Percentiles rank a stretch among this genome's conserved stretches.
phyloP scores from a whole-genome alignment of 2,329 filamentous ascomycete genomes.

The Zymoseptoria brevis region DNA sequence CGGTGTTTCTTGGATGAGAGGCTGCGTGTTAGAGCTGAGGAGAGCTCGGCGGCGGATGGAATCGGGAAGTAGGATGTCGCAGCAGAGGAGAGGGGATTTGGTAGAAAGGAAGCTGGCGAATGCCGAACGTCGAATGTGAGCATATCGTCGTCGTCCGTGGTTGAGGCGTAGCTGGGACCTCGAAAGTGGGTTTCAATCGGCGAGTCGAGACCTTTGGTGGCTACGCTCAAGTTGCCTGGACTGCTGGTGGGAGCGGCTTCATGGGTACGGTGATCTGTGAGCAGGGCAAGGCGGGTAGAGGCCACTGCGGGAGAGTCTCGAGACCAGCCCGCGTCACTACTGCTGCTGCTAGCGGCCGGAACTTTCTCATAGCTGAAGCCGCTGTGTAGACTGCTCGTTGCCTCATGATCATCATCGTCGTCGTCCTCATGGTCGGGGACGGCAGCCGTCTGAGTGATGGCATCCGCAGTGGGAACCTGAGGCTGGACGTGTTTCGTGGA shows the following conservation, averaged over 20 bases:
- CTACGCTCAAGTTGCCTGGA: slow-evolving; percentile 1
- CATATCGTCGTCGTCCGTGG: slow-evolving; percentile 76
- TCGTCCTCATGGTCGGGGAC: not conserved
- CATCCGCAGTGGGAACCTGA: slow-evolving; percentile 16
- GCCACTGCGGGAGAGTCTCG: slow-evolving; percentile 23
- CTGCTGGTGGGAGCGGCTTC: slow-evolving; percentile 5
- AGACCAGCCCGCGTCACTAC: slow-evolving; percentile 21
- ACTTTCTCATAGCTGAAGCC: slow-evolving; percentile 34
- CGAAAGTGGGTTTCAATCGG: slow-evolving; percentile 33
- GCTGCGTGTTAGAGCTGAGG: slow-evolving; percentile 5
- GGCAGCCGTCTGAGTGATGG: slow-evolving; percentile 5
- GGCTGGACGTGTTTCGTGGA: slow-evolving; percentile 18
- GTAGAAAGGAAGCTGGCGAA: slow-evolving; percentile 8
- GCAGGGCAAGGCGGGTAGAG: slow-evolving; percentile 21
- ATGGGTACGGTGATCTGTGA: slow-evolving; percentile 20
- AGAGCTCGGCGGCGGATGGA: slow-evolving; percentile 9
- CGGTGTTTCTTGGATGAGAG: slow-evolving; percentile 11
- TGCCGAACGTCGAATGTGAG: slow-evolving; percentile 49
- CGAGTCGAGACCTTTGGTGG: slow-evolving; percentile 18
- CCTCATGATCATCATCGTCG: slow-evolving; percentile 12
- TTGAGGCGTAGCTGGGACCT: slow-evolving; percentile 55
- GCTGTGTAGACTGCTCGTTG: slow-evolving; percentile 10
- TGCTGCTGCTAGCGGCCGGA: slow-evolving; percentile 22
- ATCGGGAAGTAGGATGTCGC: slow-evolving; percentile 25
- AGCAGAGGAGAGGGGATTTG: slow-evolving; percentile 17